A percentile compares a stretch with the other conserved stretches of the same genome.
phyloP scores from a whole-genome alignment of 192 early-diverging fungal genomes.

The Podochytrium sp. region DNA sequence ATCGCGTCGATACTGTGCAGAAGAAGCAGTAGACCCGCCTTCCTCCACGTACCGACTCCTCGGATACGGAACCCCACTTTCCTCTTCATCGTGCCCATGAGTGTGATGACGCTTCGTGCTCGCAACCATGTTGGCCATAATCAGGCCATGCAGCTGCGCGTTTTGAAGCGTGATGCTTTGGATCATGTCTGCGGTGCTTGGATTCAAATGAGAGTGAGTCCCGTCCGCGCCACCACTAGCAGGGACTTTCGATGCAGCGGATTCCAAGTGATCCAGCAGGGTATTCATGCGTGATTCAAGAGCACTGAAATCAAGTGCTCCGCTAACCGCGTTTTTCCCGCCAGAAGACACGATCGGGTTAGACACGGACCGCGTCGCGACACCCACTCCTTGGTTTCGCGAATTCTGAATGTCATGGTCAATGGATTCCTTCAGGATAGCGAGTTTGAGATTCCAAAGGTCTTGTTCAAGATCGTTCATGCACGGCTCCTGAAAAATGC shows the following conservation, averaged over 20 bases:
- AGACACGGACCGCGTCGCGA: not conserved
- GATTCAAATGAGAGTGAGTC: not conserved
- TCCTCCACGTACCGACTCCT: too few relatives aligned
- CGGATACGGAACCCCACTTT: not conserved
- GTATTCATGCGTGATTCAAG: not conserved
- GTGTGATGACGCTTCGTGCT: too few relatives aligned
- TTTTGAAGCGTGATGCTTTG: constrained; percentile 24
- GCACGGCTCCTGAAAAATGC: too few relatives aligned
- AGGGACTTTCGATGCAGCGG: not conserved
- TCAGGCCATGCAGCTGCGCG: constrained; percentile 24
- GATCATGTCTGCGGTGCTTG: constrained; percentile 19
- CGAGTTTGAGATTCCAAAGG: constrained; percentile 7
- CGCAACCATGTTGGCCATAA: constrained; percentile 17
- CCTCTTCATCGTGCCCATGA: not conserved
- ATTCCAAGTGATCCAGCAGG: constrained; percentile 8
- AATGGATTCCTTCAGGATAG: constrained; percentile 1
- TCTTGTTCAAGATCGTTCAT: constrained; percentile 14
- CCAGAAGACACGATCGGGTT: too few relatives aligned
- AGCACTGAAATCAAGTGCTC: not conserved
- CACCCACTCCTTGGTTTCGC: not conserved
- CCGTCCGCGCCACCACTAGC: too few relatives aligned
- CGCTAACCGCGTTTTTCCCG: too few relatives aligned
- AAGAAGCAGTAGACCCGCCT: too few relatives aligned
- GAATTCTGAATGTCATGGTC: not conserved
- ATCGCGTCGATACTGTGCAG: too few relatives aligned